Conservation (phyloP, 257 asterid species). For the Solanum arcanum region DNA sequence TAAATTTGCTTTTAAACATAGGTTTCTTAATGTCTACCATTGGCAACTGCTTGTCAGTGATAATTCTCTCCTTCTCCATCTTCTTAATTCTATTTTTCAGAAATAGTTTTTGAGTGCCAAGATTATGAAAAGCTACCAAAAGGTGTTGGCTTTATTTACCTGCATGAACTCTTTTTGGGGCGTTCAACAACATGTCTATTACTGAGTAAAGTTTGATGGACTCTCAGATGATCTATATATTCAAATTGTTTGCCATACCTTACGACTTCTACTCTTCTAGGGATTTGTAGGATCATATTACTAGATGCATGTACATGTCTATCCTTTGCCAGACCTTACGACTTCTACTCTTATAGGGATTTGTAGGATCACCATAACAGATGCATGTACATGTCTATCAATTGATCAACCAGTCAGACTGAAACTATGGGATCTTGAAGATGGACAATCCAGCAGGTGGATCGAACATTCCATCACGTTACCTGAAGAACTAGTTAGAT, state of each 20-base stretch:
- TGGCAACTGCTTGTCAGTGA: not conserved
- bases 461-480: not conserved
- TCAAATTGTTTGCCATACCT: not conserved
- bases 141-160: not conserved
- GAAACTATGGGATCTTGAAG: not conserved
- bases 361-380: not conserved
- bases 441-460: not conserved
- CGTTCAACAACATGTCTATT: not conserved
- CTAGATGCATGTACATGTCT: too few relatives aligned
- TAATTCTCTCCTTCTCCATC: not conserved
- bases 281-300: too few relatives aligned
- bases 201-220: not conserved
- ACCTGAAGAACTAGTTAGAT: not conserved
- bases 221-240: not conserved
- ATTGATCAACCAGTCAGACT: not conserved
- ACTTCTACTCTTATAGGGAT: not conserved
- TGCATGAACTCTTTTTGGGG: not conserved
- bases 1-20: not conserved
- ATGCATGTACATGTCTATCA: not conserved
- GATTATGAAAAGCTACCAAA: not conserved
- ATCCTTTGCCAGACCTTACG: not conserved
- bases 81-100: not conserved
- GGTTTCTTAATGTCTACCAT: not conserved
- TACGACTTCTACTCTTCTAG: too few relatives aligned
- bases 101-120: not conserved